Evolutionary conservation across 2,329 filamentous ascomycete species (phyloP).

Genomic region (Amauroascus verrucosus): DNA sequence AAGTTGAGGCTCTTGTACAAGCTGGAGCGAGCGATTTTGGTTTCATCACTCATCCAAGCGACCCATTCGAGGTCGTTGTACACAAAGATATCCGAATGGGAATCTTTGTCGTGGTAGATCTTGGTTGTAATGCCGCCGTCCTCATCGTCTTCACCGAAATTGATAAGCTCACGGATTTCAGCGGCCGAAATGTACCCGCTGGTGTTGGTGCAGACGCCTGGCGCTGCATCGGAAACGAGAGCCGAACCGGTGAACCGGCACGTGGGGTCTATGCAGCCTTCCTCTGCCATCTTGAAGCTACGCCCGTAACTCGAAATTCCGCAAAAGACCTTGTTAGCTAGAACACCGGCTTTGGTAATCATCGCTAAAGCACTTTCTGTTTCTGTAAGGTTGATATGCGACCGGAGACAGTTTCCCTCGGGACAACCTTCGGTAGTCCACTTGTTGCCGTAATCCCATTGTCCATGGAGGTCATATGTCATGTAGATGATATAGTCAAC

Average conservation of each 20-base stretch:
- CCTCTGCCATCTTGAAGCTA: constrained; percentile 26
- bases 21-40: constrained; percentile 14
- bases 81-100: neutral
- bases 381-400: constrained; percentile 33
- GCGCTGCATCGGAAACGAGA: constrained; percentile 24
- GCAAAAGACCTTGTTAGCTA: constrained; percentile 25
- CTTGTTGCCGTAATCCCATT: constrained; percentile 19
- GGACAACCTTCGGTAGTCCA: constrained; percentile 17
- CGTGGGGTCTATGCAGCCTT: constrained; percentile 22
- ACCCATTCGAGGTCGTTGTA: constrained; percentile 12
- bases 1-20: constrained; percentile 17
- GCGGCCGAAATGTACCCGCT: constrained; percentile 24
- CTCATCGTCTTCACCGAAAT: too few species aligned
- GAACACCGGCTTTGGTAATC: constrained; percentile 32
- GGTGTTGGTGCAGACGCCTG: constrained; percentile 31
- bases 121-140: too few species aligned
- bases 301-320: constrained; percentile 31
- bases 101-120: neutral
- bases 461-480: constrained; percentile 29
- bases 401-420: constrained; percentile 30
- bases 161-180: neutral
- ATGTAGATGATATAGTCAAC: constrained; percentile 30
- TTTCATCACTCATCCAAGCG: constrained; percentile 16
- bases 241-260: constrained; percentile 28
- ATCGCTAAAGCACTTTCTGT: constrained; percentile 28